A percentile compares a stretch with the other conserved stretches of the same genome.
Conservation (phyloP, 2,329 filamentous ascomycete genomes). For the Aspergillus brasiliensis region DNA sequence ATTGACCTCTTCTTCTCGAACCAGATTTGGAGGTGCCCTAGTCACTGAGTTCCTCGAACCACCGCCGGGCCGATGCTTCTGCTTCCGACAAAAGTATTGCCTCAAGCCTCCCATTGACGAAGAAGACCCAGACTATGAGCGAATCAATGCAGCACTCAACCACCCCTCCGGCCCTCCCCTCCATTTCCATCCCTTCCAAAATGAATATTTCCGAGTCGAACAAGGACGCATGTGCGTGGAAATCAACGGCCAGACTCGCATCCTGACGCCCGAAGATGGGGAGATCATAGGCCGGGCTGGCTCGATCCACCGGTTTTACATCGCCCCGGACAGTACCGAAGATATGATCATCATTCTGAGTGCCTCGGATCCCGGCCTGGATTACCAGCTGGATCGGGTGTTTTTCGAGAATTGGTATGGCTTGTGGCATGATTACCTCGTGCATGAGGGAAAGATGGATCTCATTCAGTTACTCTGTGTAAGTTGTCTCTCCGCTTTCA, state of each 20-base stretch:
- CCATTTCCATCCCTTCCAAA: slow-evolving; percentile 20
- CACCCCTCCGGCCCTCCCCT: slow-evolving; percentile 9
- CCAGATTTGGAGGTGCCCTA: slow-evolving; percentile 16
- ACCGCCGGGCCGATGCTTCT: slow-evolving; percentile 13
- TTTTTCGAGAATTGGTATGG: slow-evolving; percentile 24
- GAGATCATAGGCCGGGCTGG: slow-evolving; percentile 12
- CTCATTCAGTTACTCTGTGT: slow-evolving; percentile 15
- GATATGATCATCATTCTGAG: slow-evolving; percentile 19
- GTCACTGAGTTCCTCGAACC: slow-evolving; percentile 16
- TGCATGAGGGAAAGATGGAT: slow-evolving; percentile 17
- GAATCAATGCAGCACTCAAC: slow-evolving; percentile 9
- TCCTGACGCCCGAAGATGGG: slow-evolving; percentile 10
- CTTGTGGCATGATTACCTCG: slow-evolving; percentile 19
- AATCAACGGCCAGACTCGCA: slow-evolving; percentile 7
- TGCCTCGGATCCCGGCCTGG: slow-evolving; percentile 17
- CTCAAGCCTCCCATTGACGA: slow-evolving; percentile 8
- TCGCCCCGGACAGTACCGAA: slow-evolving; percentile 15
- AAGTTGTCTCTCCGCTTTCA: neutral
- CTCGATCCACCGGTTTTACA: slow-evolving; percentile 16
- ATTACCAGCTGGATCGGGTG: slow-evolving; percentile 18
- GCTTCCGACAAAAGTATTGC: slow-evolving; percentile 16
- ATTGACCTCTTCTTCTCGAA: too few relatives aligned
- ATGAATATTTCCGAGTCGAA: slow-evolving; percentile 21
- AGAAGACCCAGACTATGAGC: slow-evolving; percentile 2
- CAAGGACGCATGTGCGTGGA: slow-evolving; percentile 7